Percentiles rank a stretch among this genome's conserved stretches.
phyloP scores from a whole-genome alignment of 345 rosid species.

The Laguncularia racemosa region DNA sequence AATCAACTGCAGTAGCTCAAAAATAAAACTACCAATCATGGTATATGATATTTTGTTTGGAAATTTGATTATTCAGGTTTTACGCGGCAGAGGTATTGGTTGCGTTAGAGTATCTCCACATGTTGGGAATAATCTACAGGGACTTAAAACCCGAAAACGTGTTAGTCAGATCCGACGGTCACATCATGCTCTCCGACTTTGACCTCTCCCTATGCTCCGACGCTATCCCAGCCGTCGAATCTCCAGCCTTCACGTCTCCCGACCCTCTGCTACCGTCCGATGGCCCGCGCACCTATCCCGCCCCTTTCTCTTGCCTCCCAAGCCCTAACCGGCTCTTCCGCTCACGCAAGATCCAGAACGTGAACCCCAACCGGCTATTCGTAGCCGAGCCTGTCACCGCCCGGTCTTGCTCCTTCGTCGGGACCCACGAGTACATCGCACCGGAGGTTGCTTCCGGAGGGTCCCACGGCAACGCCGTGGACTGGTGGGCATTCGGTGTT shows the following conservation, averaged over 20 bases:
- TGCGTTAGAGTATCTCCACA: constrained; percentile 91
- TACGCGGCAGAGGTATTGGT: constrained; percentile 89
- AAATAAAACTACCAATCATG: too few relatives aligned
- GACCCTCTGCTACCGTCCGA: constrained; percentile 21
- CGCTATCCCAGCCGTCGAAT: constrained; percentile 79
- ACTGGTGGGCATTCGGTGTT: constrained; percentile 95
- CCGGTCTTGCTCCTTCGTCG: constrained; percentile 82
- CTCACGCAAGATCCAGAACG: constrained; percentile 52
- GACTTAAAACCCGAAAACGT: constrained; percentile 95
- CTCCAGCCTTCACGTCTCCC: constrained; percentile 36
- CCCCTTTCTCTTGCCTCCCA: constrained; percentile 37
- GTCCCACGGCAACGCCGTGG: constrained; percentile 88
- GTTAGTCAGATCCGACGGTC: constrained; percentile 87
- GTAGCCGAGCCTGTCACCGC: constrained; percentile 96
- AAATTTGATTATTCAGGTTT: constrained; percentile 39
- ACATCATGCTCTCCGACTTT: constrained; percentile 96
- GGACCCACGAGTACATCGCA: constrained; percentile 93
- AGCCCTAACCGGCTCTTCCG: constrained; percentile 34
- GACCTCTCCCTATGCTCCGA: constrained; percentile 81
- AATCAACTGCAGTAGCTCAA: too few relatives aligned
- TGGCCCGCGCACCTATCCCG: constrained; percentile 17
- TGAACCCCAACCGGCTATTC: constrained; percentile 40
- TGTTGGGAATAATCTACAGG: constrained; percentile 91
- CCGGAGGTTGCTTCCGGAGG: constrained; percentile 93
- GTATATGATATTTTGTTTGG: too few relatives aligned